Percentiles rank a stretch among this genome's conserved stretches.
Evolutionary conservation across 2,329 filamentous ascomycete species (phyloP).

Genomic region (Phialocephala sp.): DNA sequence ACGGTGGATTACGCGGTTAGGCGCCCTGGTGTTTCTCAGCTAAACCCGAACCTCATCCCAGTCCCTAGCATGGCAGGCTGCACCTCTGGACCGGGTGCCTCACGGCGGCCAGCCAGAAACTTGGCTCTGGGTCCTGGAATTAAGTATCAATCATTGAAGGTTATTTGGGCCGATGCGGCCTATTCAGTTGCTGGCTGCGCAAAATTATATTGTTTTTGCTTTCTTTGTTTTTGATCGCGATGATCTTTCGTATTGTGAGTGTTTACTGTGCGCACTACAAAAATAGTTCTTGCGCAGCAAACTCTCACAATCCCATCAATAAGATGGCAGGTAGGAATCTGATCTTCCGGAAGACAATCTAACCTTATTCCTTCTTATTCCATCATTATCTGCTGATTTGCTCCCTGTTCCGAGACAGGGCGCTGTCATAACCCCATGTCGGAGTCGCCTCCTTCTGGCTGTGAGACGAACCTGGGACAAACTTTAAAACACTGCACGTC

Average conservation of each 20-base stretch:
- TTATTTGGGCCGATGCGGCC: slow-evolving; percentile 2
- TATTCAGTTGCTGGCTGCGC: neutral
- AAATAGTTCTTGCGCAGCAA: slow-evolving; percentile 1
- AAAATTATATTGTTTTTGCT: neutral
- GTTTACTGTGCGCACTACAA: neutral
- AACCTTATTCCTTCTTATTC: slow-evolving; percentile 15
- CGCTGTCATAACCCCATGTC: slow-evolving; percentile 31
- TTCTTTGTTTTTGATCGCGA: neutral
- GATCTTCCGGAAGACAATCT: slow-evolving; percentile 25
- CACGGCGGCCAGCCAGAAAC: neutral
- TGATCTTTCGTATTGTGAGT: neutral
- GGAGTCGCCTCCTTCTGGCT: slow-evolving; percentile 22
- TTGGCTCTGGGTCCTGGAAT: slow-evolving; percentile 1
- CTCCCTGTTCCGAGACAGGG: slow-evolving; percentile 30
- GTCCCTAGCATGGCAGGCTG: neutral
- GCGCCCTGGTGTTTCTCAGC: slow-evolving; percentile 28
- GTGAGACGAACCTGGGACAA: slow-evolving; percentile 41
- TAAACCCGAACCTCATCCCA: neutral
- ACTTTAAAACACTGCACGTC: slow-evolving; percentile 37
- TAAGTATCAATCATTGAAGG: slow-evolving; percentile 10
- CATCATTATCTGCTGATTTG: slow-evolving; percentile 23
- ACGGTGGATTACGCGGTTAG: slow-evolving; percentile 20
- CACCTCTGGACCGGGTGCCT: neutral
- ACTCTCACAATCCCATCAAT: slow-evolving; percentile 11
- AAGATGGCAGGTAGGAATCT: slow-evolving; percentile 29